phyloP scores from a whole-genome alignment of 306 rosid species.

The Vicia faba region DNA sequence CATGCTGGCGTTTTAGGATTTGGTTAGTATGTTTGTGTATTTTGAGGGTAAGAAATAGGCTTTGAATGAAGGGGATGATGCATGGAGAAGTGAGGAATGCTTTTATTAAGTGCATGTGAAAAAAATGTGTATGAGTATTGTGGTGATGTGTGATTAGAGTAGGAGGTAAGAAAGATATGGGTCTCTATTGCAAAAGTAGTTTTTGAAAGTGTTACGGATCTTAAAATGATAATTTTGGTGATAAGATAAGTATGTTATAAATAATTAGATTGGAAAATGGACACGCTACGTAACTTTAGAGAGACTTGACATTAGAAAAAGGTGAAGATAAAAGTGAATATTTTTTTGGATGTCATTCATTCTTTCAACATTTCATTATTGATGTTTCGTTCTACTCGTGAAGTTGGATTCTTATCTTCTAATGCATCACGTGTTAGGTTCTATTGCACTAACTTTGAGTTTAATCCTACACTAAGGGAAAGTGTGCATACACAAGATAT shows the following conservation, averaged over 20 bases:
- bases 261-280: slow-evolving; percentile 45
- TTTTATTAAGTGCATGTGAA: slow-evolving; percentile 38
- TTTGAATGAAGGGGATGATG: slow-evolving; percentile 22
- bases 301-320: slow-evolving; percentile 8
- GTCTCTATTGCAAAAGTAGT: slow-evolving; percentile 11
- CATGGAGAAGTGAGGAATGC: slow-evolving; percentile 21
- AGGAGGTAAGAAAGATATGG: slow-evolving; percentile 56
- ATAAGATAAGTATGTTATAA: slow-evolving; percentile 19
- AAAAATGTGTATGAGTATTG: slow-evolving; percentile 1
- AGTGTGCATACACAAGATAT: not conserved
- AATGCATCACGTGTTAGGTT: slow-evolving; percentile 32
- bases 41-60: slow-evolving; percentile 37
- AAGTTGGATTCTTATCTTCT: slow-evolving; percentile 37
- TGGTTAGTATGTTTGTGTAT: slow-evolving; percentile 15
- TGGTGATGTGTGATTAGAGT: slow-evolving; percentile 46
- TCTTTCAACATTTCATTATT: not conserved
- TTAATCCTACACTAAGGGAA: slow-evolving; percentile 8
- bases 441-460: slow-evolving; percentile 18
- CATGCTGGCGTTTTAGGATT: slow-evolving; percentile 39
- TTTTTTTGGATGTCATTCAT: not conserved
- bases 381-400: not conserved
- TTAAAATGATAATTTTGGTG: slow-evolving; percentile 1
- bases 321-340: slow-evolving; percentile 11
- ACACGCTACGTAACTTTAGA: slow-evolving; percentile 43
- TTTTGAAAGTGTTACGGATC: slow-evolving; percentile 34